Evolutionary conservation across 768 basidiomycete species (phyloP), one percentile per base, ranked within the genome.

Genomic region (Leccinum sublutescens): DNA sequence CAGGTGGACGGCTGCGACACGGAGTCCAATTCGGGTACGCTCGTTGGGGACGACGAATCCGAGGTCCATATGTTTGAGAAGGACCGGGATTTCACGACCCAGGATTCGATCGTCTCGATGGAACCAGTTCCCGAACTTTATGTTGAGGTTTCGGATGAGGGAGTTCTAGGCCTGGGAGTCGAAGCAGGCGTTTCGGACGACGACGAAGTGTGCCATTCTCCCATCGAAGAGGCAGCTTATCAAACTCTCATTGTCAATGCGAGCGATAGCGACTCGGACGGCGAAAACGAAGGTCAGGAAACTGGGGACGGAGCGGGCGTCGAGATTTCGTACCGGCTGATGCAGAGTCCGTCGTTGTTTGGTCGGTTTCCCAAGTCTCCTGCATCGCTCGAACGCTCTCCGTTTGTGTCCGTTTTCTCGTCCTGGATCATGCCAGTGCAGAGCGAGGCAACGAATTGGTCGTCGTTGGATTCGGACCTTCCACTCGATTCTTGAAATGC

Each of bases 401-500:
- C 63, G 0, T 31, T 64, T 29, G 60, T 64, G 19, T 57, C 58
- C 47, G 31, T 67, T 59, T 65, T 69, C 54, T 52, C 68, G 31
- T 61, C 68, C 3, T 63, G 58, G 58, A 55, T 69, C 56, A 58
- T 55, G 10, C 63, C 62, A 17, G 33, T 68, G 31, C 50, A 50
- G 43, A 57, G 38, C 6, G 49, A 52, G 52, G 54, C 25, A 43
- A 43, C 17, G 34, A 58, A 49, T 60, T 50, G 55, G 53, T 57
- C 61, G 17, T 47, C 54, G 61, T 55, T 67, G 58, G 66, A 68
- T 58, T 65, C 60, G 14, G 61, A 43, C 40, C 40, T n/a, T 43
- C 5, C n/a, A 43, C 9, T 43, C 9, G 40, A 43, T 43, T 8
- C 6, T 15, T 38, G 7, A 38, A 17, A 38, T 38, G 15, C 8